These are phyloP conservation scores for Chaetomium cochliodes DNA, from an alignment of 495 filamentous ascomycete species.

Conservation along the genomic window DNA sequence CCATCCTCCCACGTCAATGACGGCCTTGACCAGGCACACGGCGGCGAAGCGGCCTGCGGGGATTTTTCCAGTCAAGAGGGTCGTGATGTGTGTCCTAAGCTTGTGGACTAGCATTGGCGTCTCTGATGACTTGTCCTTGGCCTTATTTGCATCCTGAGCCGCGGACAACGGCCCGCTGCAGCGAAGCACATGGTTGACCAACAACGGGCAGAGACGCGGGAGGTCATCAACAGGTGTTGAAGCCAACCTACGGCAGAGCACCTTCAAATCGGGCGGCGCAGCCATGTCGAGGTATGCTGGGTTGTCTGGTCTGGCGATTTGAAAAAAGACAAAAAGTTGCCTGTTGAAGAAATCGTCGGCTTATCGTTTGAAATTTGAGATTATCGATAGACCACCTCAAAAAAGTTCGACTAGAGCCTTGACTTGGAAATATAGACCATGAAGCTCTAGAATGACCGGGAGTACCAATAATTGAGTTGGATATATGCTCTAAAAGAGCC, in stretches of 20 bases:
- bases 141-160: constrained; percentile 44
- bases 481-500: background rate
- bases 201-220: constrained; percentile 58
- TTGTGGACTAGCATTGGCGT: constrained; percentile 67
- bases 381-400: too few relatives aligned
- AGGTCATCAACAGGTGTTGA: constrained; percentile 62
- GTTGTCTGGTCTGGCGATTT: background rate
- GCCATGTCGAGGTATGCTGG: constrained; percentile 19
- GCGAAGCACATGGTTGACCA: constrained; percentile 60
- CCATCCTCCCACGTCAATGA: constrained; percentile 77
- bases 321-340: background rate
- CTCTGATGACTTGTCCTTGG: constrained; percentile 58
- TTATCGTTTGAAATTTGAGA: background rate
- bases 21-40: constrained; percentile 73
- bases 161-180: constrained; percentile 59
- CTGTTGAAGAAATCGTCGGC: constrained; percentile 5
- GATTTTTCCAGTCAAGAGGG: constrained; percentile 69
- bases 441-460: background rate
- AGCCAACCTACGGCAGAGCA: constrained; percentile 65
- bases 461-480: background rate
- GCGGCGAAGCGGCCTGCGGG: constrained; percentile 72
- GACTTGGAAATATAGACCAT: too few relatives aligned
- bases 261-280: constrained; percentile 54
- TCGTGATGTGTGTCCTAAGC: constrained; percentile 71
- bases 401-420: background rate